Evolutionary conservation across 192 early-diverging fungal species (phyloP).

Genomic region (Coemansia sp.): DNA sequence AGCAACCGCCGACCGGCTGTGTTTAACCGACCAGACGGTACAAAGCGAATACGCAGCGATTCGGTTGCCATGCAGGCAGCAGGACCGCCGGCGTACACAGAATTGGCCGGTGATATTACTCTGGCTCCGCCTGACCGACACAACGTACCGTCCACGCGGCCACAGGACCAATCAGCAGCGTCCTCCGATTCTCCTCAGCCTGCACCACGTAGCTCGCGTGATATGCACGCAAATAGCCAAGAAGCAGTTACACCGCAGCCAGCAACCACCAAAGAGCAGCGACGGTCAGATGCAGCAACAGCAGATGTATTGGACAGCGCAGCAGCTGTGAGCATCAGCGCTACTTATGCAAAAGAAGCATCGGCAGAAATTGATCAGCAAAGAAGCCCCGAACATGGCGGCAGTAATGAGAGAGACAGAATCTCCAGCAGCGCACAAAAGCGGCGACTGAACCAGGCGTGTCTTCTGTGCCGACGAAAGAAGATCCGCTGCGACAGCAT

Average conservation of each 20-base stretch:
- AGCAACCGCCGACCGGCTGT: slow-evolving; percentile 6
- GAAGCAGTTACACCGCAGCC: background rate
- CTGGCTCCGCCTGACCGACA: slow-evolving; percentile 3
- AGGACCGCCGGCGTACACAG: background rate
- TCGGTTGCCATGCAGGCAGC: background rate
- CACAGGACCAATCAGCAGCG: slow-evolving; percentile 1
- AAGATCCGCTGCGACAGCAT: slow-evolving; percentile 52
- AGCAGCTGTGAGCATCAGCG: background rate
- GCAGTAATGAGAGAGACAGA: slow-evolving; percentile 1
- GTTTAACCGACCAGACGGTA: slow-evolving; percentile 12
- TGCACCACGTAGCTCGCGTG: slow-evolving; percentile 12
- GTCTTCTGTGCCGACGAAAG: slow-evolving; percentile 48
- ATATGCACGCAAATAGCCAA: slow-evolving; percentile 13
- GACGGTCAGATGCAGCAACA: background rate
- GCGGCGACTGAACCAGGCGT: slow-evolving; percentile 52
- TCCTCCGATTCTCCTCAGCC: slow-evolving; percentile 3
- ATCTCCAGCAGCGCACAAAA: slow-evolving; percentile 23
- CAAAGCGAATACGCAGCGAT: slow-evolving; percentile 24
- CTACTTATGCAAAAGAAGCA: background rate
- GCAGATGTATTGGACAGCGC: background rate
- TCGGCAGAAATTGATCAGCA: background rate
- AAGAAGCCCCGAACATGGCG: slow-evolving; percentile 3
- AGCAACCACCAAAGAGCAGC: slow-evolving; percentile 1
- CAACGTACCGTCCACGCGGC: background rate
- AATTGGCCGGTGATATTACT: background rate